A percentile compares a stretch with the other conserved stretches of the same genome.
These are phyloP conservation scores for Kwoniella sp. DNA, from an alignment of 768 basidiomycete genomes.

Conservation along the genomic window DNA sequence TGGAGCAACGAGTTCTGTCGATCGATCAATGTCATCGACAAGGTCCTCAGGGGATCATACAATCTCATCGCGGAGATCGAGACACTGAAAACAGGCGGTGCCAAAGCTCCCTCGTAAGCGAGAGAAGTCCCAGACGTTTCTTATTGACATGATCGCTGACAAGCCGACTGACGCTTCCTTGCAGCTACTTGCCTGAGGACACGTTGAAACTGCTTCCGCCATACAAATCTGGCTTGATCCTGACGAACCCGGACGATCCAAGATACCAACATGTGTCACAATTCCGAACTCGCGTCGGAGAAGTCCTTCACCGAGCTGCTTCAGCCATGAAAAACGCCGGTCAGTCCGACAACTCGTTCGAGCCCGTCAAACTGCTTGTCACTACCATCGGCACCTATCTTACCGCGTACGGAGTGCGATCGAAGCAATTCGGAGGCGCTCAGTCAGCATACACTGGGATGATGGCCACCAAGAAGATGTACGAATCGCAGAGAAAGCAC, in stretches of 20 bases:
- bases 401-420: slow-evolving; percentile 48
- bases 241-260: slow-evolving; percentile 69
- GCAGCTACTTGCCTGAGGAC: slow-evolving; percentile 60
- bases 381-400: slow-evolving; percentile 51
- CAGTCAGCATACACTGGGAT: slow-evolving; percentile 42
- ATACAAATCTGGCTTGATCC: slow-evolving; percentile 68
- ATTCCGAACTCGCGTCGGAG: slow-evolving; percentile 68
- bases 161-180: too few species aligned
- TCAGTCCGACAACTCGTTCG: slow-evolving; percentile 62
- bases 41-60: slow-evolving; percentile 70
- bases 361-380: slow-evolving; percentile 63
- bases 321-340: slow-evolving; percentile 70
- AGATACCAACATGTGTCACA: slow-evolving; percentile 66
- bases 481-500: slow-evolving; percentile 46
- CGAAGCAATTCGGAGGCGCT: slow-evolving; percentile 43
- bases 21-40: slow-evolving; percentile 71
- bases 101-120: slow-evolving; percentile 54
- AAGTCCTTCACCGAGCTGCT: slow-evolving; percentile 72
- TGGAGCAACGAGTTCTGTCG: slow-evolving; percentile 90
- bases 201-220: slow-evolving; percentile 71
- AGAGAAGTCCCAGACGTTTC: background rate
- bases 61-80: slow-evolving; percentile 46
- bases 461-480: slow-evolving; percentile 41
- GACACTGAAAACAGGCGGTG: slow-evolving; percentile 62
- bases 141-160: background rate